A percentile compares a stretch with the other conserved stretches of the same genome.
These are phyloP conservation scores for Priceomyces haplophilus DNA, from an alignment of 805 yeast species.

Conservation along the genomic window DNA sequence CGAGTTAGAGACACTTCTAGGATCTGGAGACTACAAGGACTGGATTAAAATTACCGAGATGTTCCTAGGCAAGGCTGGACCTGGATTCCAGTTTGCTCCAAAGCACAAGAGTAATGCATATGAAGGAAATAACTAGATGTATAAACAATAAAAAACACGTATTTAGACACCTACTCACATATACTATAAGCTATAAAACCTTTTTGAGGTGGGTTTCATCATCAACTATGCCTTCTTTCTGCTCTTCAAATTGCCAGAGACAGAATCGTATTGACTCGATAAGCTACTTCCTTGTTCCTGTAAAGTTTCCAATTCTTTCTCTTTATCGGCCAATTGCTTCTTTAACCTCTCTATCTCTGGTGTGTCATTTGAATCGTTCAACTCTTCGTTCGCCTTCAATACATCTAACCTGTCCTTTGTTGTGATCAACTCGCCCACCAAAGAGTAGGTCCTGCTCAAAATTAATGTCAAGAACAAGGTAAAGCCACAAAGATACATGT, in stretches of 20 bases:
- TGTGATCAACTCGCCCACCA: constrained; percentile 69
- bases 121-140: constrained; percentile 16
- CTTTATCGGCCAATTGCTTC: constrained; percentile 48
- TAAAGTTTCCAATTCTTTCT: constrained; percentile 61
- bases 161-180: not conserved
- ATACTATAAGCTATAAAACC: not conserved
- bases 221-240: constrained; percentile 12
- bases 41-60: constrained; percentile 96
- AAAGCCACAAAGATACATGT: constrained; percentile 93
- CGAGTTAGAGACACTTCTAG: constrained; percentile 87
- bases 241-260: constrained; percentile 15
- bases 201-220: not conserved
- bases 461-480: constrained; percentile 86
- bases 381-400: constrained; percentile 20
- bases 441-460: constrained; percentile 75
- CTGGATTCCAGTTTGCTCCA: constrained; percentile 75
- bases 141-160: constrained; percentile 1
- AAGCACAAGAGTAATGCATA: constrained; percentile 93
- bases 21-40: constrained; percentile 79
- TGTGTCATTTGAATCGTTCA: constrained; percentile 23
- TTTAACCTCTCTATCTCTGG: constrained; percentile 47
- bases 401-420: constrained; percentile 59
- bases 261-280: constrained; percentile 57
- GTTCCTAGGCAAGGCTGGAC: constrained; percentile 87
- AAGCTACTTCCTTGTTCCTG: constrained; percentile 72